Base-by-base conservation (phyloP, 441 rosid genomes). In the Arabidopsis lyrata region DNA sequence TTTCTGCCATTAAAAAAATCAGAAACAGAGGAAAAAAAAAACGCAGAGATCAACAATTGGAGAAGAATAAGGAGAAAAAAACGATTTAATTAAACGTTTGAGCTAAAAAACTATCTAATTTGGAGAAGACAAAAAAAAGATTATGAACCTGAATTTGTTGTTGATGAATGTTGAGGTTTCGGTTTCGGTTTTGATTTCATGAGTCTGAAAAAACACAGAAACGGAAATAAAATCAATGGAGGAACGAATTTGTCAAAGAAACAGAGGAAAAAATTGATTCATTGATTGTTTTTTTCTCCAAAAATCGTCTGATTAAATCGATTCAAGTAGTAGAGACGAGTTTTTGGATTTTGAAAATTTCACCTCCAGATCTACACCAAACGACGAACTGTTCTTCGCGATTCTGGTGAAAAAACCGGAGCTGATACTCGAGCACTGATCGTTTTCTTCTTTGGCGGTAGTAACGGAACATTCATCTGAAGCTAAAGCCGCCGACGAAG, bases 301-400 rank as follows among this genome's bases (percentile, higher is more conserved):
- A 18, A 47, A 48, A 48, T 54, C 4, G n/a, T 13, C 22, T n/a
- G 6, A n/a, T 0, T 1, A 35, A 59, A 59, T 60, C 50, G 49
- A 58, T 22, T 13, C 5, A 16, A 20, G 12, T 0, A 66, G 32
- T 34, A 14, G 42, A 49, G 38, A 31, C 10, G 53, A 68, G 58
- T 42, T 18, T 1, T 56, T 14, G 48, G 38, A 79, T 47, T 50
- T 27, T 6, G 47, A 59, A 59, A 32, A 15, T 14, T 44, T 75
- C 68, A 87, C 93, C 92, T 85, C 78, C 75, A 74, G 91, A 90
- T 90, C 96, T 84, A 69, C 70, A 22, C 2, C 64, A 39, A 39
- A 62, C 39, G 59, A 49, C 61, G 63, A 47, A 58, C 61, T 57
- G 48, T 79, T 83, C 70, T 41, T 83, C 68, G 76, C 72, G 66